Percentiles rank a stretch among this genome's conserved stretches.
Conservation (phyloP, 2,329 filamentous ascomycete species). For the Penicillium hesseltinei region DNA sequence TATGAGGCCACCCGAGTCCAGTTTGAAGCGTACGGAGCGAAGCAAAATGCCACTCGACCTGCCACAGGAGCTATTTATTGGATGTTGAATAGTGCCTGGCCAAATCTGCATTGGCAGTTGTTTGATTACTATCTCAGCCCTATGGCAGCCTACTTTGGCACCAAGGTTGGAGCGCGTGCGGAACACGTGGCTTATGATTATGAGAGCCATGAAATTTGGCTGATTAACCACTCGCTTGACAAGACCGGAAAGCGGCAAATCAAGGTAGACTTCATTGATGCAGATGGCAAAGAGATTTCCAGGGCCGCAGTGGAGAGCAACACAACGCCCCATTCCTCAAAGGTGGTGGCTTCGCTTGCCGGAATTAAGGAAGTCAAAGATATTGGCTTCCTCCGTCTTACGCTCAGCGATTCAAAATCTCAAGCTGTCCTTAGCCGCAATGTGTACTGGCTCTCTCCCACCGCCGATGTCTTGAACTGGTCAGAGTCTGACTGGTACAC, state of each 20-base stretch:
- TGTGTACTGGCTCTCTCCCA: constrained; percentile 58
- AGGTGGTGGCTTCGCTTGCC: constrained; percentile 35
- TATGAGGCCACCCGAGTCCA: constrained; percentile 62
- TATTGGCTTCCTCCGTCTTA: constrained; percentile 53
- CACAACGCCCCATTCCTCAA: constrained; percentile 50
- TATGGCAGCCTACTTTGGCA: constrained; percentile 59
- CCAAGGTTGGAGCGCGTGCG: constrained; percentile 50
- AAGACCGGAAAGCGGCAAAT: constrained; percentile 44
- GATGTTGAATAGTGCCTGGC: constrained; percentile 68
- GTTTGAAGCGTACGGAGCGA: constrained; percentile 56
- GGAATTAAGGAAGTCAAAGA: constrained; percentile 38
- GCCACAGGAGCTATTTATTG: constrained; percentile 64
- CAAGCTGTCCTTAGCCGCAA: constrained; percentile 51
- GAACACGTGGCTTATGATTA: constrained; percentile 61
- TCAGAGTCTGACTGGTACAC: constrained; percentile 57
- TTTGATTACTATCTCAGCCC: constrained; percentile 63
- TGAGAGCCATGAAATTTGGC: constrained; percentile 43
- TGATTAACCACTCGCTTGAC: constrained; percentile 56
- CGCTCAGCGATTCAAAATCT: constrained; percentile 38
- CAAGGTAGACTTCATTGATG: constrained; percentile 51
- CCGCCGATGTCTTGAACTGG: constrained; percentile 55
- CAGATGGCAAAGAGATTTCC: constrained; percentile 46
- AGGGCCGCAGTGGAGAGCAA: constrained; percentile 30
- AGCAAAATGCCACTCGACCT: constrained; percentile 52
- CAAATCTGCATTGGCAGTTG: constrained; percentile 63